Conservation (phyloP, 768 basidiomycete species). For the Glaciozyma martinii region DNA sequence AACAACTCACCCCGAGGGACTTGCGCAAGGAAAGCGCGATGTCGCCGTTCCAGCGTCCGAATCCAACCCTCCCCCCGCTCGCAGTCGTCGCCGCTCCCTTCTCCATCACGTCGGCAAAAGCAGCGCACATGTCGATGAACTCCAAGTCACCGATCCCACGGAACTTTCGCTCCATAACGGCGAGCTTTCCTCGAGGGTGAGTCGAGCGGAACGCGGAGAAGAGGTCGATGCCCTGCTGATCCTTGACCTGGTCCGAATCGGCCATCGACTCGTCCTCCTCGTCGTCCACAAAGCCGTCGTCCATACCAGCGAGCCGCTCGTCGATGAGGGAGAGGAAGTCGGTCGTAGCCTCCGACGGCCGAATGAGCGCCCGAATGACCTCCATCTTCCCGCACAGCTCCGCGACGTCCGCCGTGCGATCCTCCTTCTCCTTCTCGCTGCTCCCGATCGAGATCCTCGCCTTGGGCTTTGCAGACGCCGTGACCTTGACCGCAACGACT, state of each 20-base stretch:
- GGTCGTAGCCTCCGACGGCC: not conserved
- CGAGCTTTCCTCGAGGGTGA: not conserved
- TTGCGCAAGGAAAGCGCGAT: not conserved
- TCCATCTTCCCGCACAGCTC: not conserved
- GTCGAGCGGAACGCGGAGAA: not conserved
- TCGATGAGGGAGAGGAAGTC: not conserved
- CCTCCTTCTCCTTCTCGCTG: not conserved
- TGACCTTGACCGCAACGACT: not conserved
- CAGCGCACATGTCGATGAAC: not conserved
- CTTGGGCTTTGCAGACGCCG: not conserved
- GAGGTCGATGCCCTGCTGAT: not conserved
- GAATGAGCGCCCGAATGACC: not conserved
- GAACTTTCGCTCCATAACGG: not conserved
- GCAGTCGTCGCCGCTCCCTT: not conserved
- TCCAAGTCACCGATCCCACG: not conserved
- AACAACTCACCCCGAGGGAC: not conserved
- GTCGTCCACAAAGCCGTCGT: not conserved
- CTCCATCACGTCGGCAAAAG: not conserved
- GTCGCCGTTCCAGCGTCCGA: not conserved
- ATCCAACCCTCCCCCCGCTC: not conserved
- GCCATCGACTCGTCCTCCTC: not conserved
- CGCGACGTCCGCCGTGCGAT: not conserved
- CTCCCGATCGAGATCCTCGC: not conserved
- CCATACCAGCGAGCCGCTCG: not conserved
- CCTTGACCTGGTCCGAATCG: too few relatives aligned